phyloP scores from a whole-genome alignment of 1,284 basidiomycete genomes.

The Heterobasidion irregulare region DNA sequence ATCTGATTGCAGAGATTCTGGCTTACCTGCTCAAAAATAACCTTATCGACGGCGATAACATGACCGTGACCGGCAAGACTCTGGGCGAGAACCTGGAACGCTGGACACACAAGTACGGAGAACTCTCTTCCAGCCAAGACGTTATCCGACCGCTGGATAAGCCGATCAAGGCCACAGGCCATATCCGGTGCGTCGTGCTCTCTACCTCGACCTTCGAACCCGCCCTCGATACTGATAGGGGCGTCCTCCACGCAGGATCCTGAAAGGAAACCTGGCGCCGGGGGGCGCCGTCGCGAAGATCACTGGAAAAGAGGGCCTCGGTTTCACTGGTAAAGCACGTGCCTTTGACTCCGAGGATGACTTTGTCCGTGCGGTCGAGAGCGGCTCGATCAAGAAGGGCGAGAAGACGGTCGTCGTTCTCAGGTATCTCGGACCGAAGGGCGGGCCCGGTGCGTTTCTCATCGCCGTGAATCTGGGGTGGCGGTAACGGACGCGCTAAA shows the following conservation, averaged over 20 bases:
- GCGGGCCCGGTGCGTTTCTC: slow-evolving; percentile 65
- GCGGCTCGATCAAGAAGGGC: slow-evolving; percentile 72
- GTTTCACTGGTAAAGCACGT: slow-evolving; percentile 78
- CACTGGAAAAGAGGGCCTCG: slow-evolving; percentile 86
- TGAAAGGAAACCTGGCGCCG: slow-evolving; percentile 85
- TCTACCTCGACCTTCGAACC: neutral
- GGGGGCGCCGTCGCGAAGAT: slow-evolving; percentile 93
- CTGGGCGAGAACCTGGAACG: slow-evolving; percentile 84
- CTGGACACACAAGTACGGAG: slow-evolving; percentile 75
- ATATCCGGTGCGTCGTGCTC: slow-evolving; percentile 62
- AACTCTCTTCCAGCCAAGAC: slow-evolving; percentile 64
- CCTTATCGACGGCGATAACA: slow-evolving; percentile 75
- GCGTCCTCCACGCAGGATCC: slow-evolving; percentile 41
- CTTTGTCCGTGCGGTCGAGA: slow-evolving; percentile 76
- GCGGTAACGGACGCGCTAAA: neutral
- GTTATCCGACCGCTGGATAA: slow-evolving; percentile 78
- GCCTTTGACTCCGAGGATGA: slow-evolving; percentile 81
- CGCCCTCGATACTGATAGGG: neutral
- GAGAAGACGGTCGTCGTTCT: slow-evolving; percentile 89
- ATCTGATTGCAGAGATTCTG: slow-evolving; percentile 60
- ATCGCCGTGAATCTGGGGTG: neutral
- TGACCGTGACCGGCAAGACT: slow-evolving; percentile 85
- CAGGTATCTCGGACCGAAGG: slow-evolving; percentile 84
- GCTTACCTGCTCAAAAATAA: slow-evolving; percentile 77
- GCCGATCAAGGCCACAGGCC: slow-evolving; percentile 86